Base-by-base conservation (phyloP, 176 grass and related monocot genomes). In the Typha latifolia region DNA sequence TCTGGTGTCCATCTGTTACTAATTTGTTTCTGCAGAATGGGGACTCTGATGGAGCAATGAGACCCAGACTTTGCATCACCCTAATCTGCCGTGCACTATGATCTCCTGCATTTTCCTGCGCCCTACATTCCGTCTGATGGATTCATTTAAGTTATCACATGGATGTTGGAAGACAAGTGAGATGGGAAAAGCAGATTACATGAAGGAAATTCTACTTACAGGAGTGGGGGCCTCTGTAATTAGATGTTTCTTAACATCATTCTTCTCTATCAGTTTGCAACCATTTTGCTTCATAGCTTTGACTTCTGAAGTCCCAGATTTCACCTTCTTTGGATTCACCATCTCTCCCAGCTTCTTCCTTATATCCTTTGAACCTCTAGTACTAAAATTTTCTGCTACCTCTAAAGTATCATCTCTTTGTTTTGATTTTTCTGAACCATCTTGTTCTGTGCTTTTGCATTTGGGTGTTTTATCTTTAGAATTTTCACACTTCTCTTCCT, bases 41-140 rank as follows among this genome's bases (percentile, higher is more conserved):
- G 26, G 94, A 90, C 47, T 86, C 94, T 56, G 63, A 49, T 72
- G 89, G 95, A 69, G 86, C 86, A 74, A 99, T 85, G 61, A 90
- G 69, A 59, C 49, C 89, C 1, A 99, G 76, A 68, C 52, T 80
- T 74, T 81, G 81, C 95, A 94, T 94, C 49, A 99, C 87, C 77
- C 75, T 81, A 81, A 82, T 72, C 48, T 74, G 71, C 2, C 86
- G 70, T 11, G 77, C 18, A 47, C 67, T 90, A 79, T 76, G 73
- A 55, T 62, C 49, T 48, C 72, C 86, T 51, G 15, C 50, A 51
- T 76, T 77, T 82, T 70, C 80, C 51, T 19, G 13, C 14, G 49
- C 49, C 24, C 64, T 43, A 23, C 19, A 51, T 67, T 68, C 85
- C 62, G 63, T 85, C 85, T 93, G 79, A 67, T 79, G 32, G 37